A percentile compares a stretch with the other conserved stretches of the same genome.
Evolutionary conservation across 768 basidiomycete species (phyloP).

Genomic region (Russula abietina): DNA sequence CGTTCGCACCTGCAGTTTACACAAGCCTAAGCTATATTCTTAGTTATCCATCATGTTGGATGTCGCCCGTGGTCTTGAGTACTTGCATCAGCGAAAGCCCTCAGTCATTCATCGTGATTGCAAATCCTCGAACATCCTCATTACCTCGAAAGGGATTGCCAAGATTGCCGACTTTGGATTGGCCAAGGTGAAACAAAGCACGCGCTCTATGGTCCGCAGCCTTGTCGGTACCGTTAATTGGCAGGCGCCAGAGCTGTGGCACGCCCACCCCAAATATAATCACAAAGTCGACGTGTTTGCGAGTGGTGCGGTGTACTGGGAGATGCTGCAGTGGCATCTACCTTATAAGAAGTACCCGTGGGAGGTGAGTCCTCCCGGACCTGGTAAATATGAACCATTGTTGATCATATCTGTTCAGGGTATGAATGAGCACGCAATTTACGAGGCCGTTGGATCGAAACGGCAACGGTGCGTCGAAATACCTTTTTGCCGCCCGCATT

Average conservation of each 20-base stretch:
- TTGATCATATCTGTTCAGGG: conserved; percentile 42
- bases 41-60: conserved; percentile 92
- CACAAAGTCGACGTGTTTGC: conserved; percentile 98
- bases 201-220: conserved; percentile 96
- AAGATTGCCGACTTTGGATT: conserved; percentile 99
- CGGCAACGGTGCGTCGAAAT: conserved; percentile 55
- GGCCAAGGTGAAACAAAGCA: conserved; percentile 98
- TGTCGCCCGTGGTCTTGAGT: conserved; percentile 87
- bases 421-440: conserved; percentile 98
- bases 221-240: conserved; percentile 99
- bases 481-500: neutral
- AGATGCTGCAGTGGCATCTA: conserved; percentile 92
- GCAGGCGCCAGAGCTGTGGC: conserved; percentile 99
- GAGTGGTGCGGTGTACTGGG: conserved; percentile 97
- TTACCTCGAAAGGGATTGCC: conserved; percentile 84
- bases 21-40: conserved; percentile 8
- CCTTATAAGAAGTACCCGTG: conserved; percentile 91
- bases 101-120: conserved; percentile 97
- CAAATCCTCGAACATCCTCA: conserved; percentile 98
- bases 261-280: conserved; percentile 96
- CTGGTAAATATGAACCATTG: conserved; percentile 8
- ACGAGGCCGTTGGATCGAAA: conserved; percentile 87
- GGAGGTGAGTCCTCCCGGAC: conserved; percentile 54
- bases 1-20: conserved; percentile 28
- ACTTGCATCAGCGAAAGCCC: conserved; percentile 87